Evolutionary conservation across 768 basidiomycete genomes (phyloP).

Genomic region (Butyriboletus loyo): DNA sequence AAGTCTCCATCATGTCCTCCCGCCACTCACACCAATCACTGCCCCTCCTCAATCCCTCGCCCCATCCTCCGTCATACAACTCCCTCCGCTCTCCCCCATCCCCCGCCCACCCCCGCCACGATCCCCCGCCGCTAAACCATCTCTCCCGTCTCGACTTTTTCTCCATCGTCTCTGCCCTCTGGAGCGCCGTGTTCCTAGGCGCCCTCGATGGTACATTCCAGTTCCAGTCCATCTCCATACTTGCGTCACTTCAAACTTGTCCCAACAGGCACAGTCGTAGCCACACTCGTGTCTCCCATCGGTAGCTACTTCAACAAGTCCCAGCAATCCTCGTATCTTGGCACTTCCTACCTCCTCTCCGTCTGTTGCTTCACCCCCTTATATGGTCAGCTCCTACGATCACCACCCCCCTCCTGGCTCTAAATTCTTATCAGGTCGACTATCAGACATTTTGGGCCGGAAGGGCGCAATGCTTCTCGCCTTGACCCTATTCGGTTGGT

Average conservation of each 20-base stretch:
- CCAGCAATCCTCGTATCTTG: conserved; percentile 81
- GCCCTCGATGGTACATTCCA: conserved; percentile 70
- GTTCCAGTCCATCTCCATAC: conserved; percentile 6
- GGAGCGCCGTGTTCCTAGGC: conserved; percentile 81
- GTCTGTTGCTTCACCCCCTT: conserved; percentile 90
- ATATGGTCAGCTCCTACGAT: conserved; percentile 54
- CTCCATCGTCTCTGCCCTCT: conserved; percentile 76
- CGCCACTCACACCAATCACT: conserved; percentile 42
- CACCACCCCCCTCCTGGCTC: not conserved
- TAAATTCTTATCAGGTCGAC: conserved; percentile 53
- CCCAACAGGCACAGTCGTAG: conserved; percentile 70
- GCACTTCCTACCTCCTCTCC: conserved; percentile 82
- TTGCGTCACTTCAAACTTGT: not conserved
- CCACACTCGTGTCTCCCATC: conserved; percentile 80
- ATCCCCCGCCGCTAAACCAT: conserved; percentile 38
- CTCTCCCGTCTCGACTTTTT: conserved; percentile 52
- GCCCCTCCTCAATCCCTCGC: conserved; percentile 47
- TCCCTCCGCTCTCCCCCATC: conserved; percentile 37
- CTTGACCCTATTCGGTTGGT: conserved; percentile 74
- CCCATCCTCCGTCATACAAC: conserved; percentile 39
- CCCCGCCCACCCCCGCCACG: conserved; percentile 25
- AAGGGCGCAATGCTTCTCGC: conserved; percentile 86
- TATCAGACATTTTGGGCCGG: conserved; percentile 82
- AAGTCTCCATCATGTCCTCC: conserved; percentile 33
- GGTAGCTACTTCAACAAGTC: conserved; percentile 82